These are phyloP conservation scores for Podospora australis DNA, from an alignment of 495 filamentous ascomycete species.

Conservation along the genomic window DNA sequence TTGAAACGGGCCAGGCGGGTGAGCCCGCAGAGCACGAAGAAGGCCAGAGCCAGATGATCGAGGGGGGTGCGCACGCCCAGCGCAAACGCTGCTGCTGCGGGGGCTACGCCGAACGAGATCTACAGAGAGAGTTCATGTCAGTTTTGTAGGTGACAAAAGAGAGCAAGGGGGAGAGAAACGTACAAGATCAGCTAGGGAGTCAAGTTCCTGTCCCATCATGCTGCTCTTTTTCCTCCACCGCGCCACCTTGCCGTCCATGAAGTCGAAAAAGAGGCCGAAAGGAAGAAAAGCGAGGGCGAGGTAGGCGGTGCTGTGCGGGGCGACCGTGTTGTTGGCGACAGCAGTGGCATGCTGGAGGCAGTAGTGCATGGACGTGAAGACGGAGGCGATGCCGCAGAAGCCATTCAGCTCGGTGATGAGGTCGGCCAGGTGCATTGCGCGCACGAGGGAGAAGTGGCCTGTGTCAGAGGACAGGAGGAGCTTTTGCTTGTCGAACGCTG, in stretches of 20 bases:
- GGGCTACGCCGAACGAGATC: slow-evolving; percentile 94
- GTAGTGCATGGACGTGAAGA: slow-evolving; percentile 94
- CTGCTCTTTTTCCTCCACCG: slow-evolving; percentile 93
- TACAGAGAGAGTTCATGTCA: slow-evolving; percentile 31
- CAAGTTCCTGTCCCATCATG: slow-evolving; percentile 95
- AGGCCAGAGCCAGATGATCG: slow-evolving; percentile 77
- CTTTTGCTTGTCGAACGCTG: slow-evolving; percentile 91
- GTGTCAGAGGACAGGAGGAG: slow-evolving; percentile 67
- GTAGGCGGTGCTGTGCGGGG: slow-evolving; percentile 60
- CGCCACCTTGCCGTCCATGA: slow-evolving; percentile 95
- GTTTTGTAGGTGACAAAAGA: neutral
- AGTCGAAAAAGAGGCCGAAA: slow-evolving; percentile 94
- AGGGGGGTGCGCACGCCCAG: slow-evolving; percentile 80
- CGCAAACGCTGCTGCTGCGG: slow-evolving; percentile 79
- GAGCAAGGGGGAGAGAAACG: slow-evolving; percentile 1
- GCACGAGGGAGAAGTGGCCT: slow-evolving; percentile 63
- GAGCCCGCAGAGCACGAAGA: slow-evolving; percentile 92
- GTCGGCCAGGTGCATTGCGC: slow-evolving; percentile 89
- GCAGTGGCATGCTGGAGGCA: slow-evolving; percentile 67
- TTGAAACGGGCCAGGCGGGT: slow-evolving; percentile 95
- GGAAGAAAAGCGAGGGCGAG: slow-evolving; percentile 82
- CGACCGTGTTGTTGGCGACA: neutral
- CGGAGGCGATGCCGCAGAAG: slow-evolving; percentile 82
- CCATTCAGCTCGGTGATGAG: slow-evolving; percentile 93
- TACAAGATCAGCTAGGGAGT: slow-evolving; percentile 96